A percentile compares a stretch with the other conserved stretches of the same genome.
These are phyloP conservation scores for Melanogaster broomeanus DNA, from an alignment of 768 basidiomycete species.

Conservation along the genomic window DNA sequence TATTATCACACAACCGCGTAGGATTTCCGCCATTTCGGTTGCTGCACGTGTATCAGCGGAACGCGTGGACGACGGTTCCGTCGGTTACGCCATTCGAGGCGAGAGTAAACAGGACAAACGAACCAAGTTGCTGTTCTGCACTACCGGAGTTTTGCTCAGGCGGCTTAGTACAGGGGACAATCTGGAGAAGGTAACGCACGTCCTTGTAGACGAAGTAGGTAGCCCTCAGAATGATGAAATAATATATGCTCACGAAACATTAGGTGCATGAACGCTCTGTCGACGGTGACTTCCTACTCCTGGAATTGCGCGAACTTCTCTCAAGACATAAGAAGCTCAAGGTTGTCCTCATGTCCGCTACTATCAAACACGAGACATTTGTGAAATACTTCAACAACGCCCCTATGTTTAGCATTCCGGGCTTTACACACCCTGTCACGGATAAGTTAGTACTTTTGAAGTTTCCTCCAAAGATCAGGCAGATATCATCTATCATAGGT, in stretches of 20 bases:
- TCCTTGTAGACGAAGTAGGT: slow-evolving; percentile 87
- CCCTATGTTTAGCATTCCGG: slow-evolving; percentile 83
- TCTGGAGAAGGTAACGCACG: slow-evolving; percentile 72
- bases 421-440: slow-evolving; percentile 73
- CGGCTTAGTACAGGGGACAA: slow-evolving; percentile 74
- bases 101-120: slow-evolving; percentile 67
- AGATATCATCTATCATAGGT: slow-evolving; percentile 44
- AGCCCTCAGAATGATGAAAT: background rate
- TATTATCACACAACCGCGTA: slow-evolving; percentile 85
- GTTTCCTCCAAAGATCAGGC: background rate
- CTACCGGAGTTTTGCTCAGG: slow-evolving; percentile 89
- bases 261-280: slow-evolving; percentile 92
- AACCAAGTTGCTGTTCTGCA: slow-evolving; percentile 86
- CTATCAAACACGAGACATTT: slow-evolving; percentile 89
- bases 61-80: slow-evolving; percentile 70
- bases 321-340: slow-evolving; percentile 65
- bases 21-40: slow-evolving; percentile 87
- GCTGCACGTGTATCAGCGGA: slow-evolving; percentile 86
- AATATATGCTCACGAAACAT: background rate
- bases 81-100: slow-evolving; percentile 89
- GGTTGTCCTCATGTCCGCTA: slow-evolving; percentile 91
- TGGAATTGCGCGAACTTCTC: slow-evolving; percentile 80
- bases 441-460: slow-evolving; percentile 54
- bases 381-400: slow-evolving; percentile 80
- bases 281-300: slow-evolving; percentile 86